Conservation (phyloP, 2,329 filamentous ascomycete species). For the Cladosporium sp. region DNA sequence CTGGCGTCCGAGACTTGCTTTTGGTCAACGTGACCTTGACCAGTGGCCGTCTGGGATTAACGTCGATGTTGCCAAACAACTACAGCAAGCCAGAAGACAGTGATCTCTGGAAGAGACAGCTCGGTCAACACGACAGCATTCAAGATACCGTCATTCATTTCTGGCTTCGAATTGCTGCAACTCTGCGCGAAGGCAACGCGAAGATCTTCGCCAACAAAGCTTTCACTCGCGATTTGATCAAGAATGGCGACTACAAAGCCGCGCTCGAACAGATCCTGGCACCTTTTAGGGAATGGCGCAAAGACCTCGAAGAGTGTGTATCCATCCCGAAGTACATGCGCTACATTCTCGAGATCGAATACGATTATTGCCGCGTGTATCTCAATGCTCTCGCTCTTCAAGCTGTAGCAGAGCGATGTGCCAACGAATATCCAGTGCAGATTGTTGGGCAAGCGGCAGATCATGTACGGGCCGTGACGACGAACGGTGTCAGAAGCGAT, state of each 20-base stretch:
- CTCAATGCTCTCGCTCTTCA: slow-evolving; percentile 91
- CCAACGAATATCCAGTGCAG: slow-evolving; percentile 59
- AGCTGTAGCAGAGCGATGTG: slow-evolving; percentile 89
- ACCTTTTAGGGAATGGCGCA: slow-evolving; percentile 72
- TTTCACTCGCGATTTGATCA: slow-evolving; percentile 83
- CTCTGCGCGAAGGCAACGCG: slow-evolving; percentile 88
- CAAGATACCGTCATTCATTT: slow-evolving; percentile 67
- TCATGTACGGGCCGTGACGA: slow-evolving; percentile 25
- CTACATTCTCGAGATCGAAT: slow-evolving; percentile 87
- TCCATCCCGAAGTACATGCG: slow-evolving; percentile 55
- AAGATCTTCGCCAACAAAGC: slow-evolving; percentile 82
- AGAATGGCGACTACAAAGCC: slow-evolving; percentile 76
- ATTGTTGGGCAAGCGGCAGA: slow-evolving; percentile 21
- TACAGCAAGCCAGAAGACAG: slow-evolving; percentile 36
- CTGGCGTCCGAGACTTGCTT: slow-evolving; percentile 78
- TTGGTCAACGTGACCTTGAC: slow-evolving; percentile 90
- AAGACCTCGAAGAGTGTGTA: slow-evolving; percentile 67
- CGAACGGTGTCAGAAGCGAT: slow-evolving; percentile 35
- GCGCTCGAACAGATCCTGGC: slow-evolving; percentile 78
- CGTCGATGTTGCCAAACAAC: slow-evolving; percentile 75
- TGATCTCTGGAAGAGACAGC: slow-evolving; percentile 25
- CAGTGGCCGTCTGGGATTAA: slow-evolving; percentile 87
- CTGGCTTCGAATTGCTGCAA: slow-evolving; percentile 88
- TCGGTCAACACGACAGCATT: slow-evolving; percentile 27
- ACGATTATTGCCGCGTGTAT: slow-evolving; percentile 91